Conservation (phyloP, 1,284 basidiomycete genomes). For the Megacollybia platyphylla region DNA sequence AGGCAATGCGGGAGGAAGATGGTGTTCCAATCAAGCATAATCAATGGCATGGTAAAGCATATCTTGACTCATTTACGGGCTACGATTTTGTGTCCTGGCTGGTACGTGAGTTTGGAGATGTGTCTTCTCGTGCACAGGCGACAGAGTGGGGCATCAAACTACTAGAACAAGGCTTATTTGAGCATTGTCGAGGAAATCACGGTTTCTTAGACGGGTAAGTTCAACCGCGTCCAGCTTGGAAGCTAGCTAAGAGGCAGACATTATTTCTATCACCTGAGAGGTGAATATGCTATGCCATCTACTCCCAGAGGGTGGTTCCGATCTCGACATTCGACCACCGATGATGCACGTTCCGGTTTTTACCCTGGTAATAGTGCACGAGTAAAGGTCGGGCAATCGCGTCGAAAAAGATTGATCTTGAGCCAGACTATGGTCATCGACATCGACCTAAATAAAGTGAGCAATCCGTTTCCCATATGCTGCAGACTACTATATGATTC, state of each 20-base stretch:
- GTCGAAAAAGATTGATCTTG: slow-evolving; percentile 53
- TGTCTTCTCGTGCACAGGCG: slow-evolving; percentile 68
- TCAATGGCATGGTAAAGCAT: slow-evolving; percentile 59
- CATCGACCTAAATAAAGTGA: slow-evolving; percentile 66
- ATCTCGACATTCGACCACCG: slow-evolving; percentile 23
- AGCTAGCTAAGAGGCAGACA: slow-evolving; percentile 31
- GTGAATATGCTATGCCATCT: slow-evolving; percentile 60
- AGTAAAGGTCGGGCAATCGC: slow-evolving; percentile 22
- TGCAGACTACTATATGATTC: slow-evolving; percentile 1
- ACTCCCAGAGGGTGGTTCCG: slow-evolving; percentile 64
- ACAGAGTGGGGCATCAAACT: slow-evolving; percentile 69
- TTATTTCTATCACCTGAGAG: slow-evolving; percentile 75
- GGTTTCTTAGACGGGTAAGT: slow-evolving; percentile 76
- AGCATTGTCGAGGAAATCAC: slow-evolving; percentile 69
- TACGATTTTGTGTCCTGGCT: slow-evolving; percentile 83
- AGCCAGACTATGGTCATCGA: slow-evolving; percentile 85
- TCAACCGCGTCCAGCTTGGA: slow-evolving; percentile 6
- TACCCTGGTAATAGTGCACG: slow-evolving; percentile 25
- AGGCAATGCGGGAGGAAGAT: slow-evolving; percentile 70
- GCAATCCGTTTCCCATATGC: not conserved
- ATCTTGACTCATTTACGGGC: slow-evolving; percentile 76
- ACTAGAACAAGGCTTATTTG: slow-evolving; percentile 70
- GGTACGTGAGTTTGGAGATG: slow-evolving; percentile 74
- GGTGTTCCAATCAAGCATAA: slow-evolving; percentile 68
- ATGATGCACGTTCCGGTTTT: slow-evolving; percentile 24